Percentiles rank a stretch among this genome's conserved stretches.
These are phyloP conservation scores for Triticum monococcum DNA, from an alignment of 176 grass and related monocot genomes.

Conservation along the genomic window DNA sequence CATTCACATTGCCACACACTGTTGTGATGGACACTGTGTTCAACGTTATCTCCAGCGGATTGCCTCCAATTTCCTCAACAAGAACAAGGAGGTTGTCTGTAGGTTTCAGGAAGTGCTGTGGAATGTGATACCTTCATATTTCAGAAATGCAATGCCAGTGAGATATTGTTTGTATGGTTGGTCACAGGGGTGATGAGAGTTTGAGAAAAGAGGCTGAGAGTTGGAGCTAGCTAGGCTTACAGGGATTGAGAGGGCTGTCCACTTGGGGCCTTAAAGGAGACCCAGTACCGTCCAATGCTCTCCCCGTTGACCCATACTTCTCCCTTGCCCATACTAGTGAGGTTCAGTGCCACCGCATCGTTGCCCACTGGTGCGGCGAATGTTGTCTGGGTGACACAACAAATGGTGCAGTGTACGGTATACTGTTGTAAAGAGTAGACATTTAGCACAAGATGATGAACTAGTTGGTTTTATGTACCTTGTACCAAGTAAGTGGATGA, in stretches of 20 bases:
- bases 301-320: slow-evolving; percentile 90
- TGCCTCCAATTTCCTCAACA: slow-evolving; percentile 79
- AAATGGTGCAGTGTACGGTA: not conserved
- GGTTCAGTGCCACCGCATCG: slow-evolving; percentile 67
- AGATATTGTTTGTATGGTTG: not conserved
- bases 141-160: not conserved
- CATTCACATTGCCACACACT: slow-evolving; percentile 33
- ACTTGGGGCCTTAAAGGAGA: slow-evolving; percentile 61
- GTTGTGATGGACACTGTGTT: slow-evolving; percentile 57
- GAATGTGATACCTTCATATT: slow-evolving; percentile 82
- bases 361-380: slow-evolving; percentile 61
- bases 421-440: not conserved
- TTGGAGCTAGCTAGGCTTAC: slow-evolving; percentile 31
- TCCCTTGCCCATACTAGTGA: slow-evolving; percentile 86
- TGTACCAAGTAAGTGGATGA: slow-evolving; percentile 68
- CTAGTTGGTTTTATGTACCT: slow-evolving; percentile 42
- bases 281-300: slow-evolving; percentile 88
- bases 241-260: slow-evolving; percentile 67
- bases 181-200: not conserved
- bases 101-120: slow-evolving; percentile 58
- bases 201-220: not conserved
- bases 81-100: slow-evolving; percentile 62
- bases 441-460: not conserved
- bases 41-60: slow-evolving; percentile 65
- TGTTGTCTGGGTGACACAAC: slow-evolving; percentile 50